Evolutionary conservation across 2,329 filamentous ascomycete genomes (phyloP), one percentile per base, ranked within the genome.

Genomic region (Arthroderma sp.): DNA sequence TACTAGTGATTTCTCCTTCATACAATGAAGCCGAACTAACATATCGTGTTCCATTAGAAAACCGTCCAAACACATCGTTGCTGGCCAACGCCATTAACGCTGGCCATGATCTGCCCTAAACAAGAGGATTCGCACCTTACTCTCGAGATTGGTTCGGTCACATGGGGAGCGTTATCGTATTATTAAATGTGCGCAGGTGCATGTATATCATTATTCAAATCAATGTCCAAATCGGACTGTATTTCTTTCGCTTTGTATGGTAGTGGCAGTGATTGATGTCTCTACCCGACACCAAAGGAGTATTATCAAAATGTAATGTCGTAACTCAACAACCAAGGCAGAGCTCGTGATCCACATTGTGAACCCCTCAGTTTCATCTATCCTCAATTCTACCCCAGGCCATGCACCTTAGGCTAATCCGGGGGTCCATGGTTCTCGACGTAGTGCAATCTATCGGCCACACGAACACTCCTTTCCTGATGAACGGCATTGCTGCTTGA

Each of bases 1-100:
- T n/a, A n/a, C n/a, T n/a, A n/a, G n/a, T n/a, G n/a, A 1, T 21
- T n/a, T 33, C 9, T 8, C 33, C 38, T 21, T 9, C 13, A 11
- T 3, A 8, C n/a, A 8, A 2, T 25, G 39, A 54, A 43, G 17
- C 3, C 51, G 49, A 21, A 54, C 64, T 47, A 43, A 39, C 33
- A 9, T 25, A 31, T 52, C 3, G 56, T 37, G 41, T 57, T 62
- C 38, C 54, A 35, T 41, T 68, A 74, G 79, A 83, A 68, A 84
- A 84, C 63, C 74, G 81, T 23, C 80, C 80, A 6, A 76, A 81
- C 59, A 83, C 80, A 2, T 80, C 77, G 56, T 73, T 79, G 63
- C 66, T 83, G 55, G 80, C 80, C 7, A 78, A 81, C 68, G 81
- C 81, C 25, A 77, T 84, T 56, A 83, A 83, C 67, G 73, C 76